Base-by-base conservation (phyloP, 164 flowering plant species). In the Aristolochia fimbriata region DNA sequence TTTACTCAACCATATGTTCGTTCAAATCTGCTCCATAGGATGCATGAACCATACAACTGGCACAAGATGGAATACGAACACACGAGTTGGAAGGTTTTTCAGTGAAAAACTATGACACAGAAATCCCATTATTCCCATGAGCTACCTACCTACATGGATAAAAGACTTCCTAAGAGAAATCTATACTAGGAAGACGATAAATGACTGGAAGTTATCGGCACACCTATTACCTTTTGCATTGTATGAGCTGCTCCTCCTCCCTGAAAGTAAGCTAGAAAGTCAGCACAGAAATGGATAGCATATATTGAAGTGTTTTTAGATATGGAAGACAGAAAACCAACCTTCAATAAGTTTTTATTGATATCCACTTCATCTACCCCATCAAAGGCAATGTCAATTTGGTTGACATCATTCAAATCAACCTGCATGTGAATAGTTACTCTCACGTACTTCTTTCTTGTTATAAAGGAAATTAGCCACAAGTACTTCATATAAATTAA, bases 201-300 rank as follows among this genome's bases (percentile, higher is more conserved):
- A 12, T 1, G 16, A 49, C 5, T 31, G 37, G 37, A 31, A 31
- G 37, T 31, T 31, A 31, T 31, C 7, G 5, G 15, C 27, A 48
- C n/a, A 58, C 12, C 49, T 1, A 15, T 31, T 70, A 65, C 73
- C 73, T 70, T 70, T 61, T 70, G 73, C 73, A 70, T 61, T 45
- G 73, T 70, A 58, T 70, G 73, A 50, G 73, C 73, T 51, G 69
- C 73, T 51, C 73, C 73, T 27, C 73, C 73, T 52, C 73, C 73
- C 73, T 70, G 51, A 48, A 41, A 52, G 55, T 47, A 43, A 68
- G 22, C 65, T 14, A 13, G 55, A 3, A 20, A 56, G 8, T 45
- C 48, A 52, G 25, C 54, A 41, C 22, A 21, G 43, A 58, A 41
- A 6, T 15, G 21, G 31, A 58, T 20, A 21, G 41, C 13, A 31